phyloP scores from a whole-genome alignment of 2,329 filamentous ascomycete species.

The Didymella sp. region DNA sequence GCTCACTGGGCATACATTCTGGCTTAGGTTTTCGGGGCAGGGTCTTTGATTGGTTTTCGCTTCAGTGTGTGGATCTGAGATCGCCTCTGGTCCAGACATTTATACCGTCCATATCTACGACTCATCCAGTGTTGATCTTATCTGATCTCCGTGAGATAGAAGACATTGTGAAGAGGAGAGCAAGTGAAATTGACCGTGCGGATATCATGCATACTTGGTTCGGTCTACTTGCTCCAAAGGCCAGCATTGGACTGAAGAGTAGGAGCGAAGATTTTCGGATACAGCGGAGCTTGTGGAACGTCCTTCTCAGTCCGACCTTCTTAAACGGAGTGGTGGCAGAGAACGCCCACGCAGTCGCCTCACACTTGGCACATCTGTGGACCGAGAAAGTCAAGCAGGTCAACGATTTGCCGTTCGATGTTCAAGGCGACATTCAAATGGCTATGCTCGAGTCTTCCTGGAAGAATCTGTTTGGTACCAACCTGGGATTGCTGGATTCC shows the following conservation, averaged over 20 bases:
- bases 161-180: conserved; percentile 9
- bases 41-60: conserved; percentile 12
- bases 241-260: conserved; percentile 15
- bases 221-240: conserved; percentile 9
- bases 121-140: conserved; percentile 7
- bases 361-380: conserved; percentile 6
- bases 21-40: background rate
- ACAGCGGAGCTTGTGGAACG: conserved; percentile 16
- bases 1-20: conserved; percentile 5
- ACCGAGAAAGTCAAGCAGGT: background rate
- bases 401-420: background rate
- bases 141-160: conserved; percentile 14
- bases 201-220: conserved; percentile 16
- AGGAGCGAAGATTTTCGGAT: conserved; percentile 1
- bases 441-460: conserved; percentile 17
- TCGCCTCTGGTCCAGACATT: conserved; percentile 13
- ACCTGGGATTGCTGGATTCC: conserved; percentile 8
- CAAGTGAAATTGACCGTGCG: conserved; percentile 14
- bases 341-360: background rate
- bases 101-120: conserved; percentile 15
- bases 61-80: conserved; percentile 12
- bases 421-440: conserved; percentile 2
- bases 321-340: conserved; percentile 4
- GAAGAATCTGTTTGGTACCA: conserved; percentile 13
- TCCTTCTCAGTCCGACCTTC: conserved; percentile 5